These are phyloP conservation scores for Ophidiomyces ophidiicola DNA, from an alignment of 2,329 filamentous ascomycete species.

Conservation along the genomic window DNA sequence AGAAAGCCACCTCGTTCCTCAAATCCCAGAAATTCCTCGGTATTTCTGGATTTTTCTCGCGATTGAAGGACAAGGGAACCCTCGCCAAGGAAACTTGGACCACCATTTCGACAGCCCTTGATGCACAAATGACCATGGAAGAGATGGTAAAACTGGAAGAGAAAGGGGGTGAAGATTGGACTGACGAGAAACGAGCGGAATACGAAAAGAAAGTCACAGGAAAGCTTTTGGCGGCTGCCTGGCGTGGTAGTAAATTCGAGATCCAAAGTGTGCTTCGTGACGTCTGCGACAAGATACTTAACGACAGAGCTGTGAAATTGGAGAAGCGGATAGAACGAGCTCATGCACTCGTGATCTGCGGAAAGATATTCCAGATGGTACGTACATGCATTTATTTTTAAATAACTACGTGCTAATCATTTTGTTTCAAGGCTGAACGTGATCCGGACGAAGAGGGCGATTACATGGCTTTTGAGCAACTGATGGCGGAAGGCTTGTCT, in stretches of 20 bases:
- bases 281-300: conserved; percentile 79
- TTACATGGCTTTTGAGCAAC: conserved; percentile 96
- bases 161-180: conserved; percentile 92
- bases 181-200: conserved; percentile 89
- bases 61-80: conserved; percentile 90
- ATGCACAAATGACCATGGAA: conserved; percentile 96
- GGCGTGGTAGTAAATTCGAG: conserved; percentile 93
- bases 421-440: conserved; percentile 56
- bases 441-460: conserved; percentile 94
- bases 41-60: conserved; percentile 85
- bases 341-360: conserved; percentile 75
- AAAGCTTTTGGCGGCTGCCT: conserved; percentile 94
- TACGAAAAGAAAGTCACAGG: conserved; percentile 93
- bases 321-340: conserved; percentile 83
- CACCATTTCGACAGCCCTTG: conserved; percentile 89
- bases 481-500: conserved; percentile 88
- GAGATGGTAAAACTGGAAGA: conserved; percentile 97
- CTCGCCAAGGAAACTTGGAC: conserved; percentile 98
- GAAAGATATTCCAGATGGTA: conserved; percentile 82
- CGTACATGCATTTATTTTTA: conserved; percentile 18
- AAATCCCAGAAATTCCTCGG: conserved; percentile 96
- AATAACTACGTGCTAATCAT: conserved; percentile 12
- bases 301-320: conserved; percentile 64
- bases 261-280: conserved; percentile 92
- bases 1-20: conserved; percentile 74